Evolutionary conservation across 1,284 basidiomycete genomes (phyloP), one percentile per base, ranked within the genome.

Genomic region (Cryptococcus hybrid): DNA sequence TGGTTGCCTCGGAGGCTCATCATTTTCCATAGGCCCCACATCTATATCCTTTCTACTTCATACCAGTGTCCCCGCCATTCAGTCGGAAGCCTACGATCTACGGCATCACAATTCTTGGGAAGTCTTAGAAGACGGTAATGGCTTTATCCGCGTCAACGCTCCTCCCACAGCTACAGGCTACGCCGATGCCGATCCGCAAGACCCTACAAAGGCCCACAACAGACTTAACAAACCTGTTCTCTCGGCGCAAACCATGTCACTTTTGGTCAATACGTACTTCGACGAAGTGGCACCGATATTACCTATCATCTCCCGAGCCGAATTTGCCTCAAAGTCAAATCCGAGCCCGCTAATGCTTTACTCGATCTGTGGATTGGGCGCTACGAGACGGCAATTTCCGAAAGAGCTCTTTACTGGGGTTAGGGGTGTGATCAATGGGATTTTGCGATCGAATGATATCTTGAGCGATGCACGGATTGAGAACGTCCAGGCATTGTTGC

Each of bases 201-300:
- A 70, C 49, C 65, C 65, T 4, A 62, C 67, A 7, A 55, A 57
- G 13, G 54, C 61, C 7, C 58, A 66, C 36, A 66, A 68, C 56
- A 52, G 61, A 47, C 64, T 64, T 80, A 85, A 58, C 71, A 80
- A 50, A 67, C 82, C 52, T 75, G 84, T 69, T 78, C 83, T 67
- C 6, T 71, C 73, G 7, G 85, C 86, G n/a, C 86, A 89, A 52
- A 82, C 88, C 64, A 83, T 94, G 67, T 87, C 93, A 68, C 82
- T 84, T 55, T 84, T 96, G 55, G 83, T 95, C 70, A 98, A 97
- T 78, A 85, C 86, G 18, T 98, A 93, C 80, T 98, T 98, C 76
- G 83, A 84, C 18, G 86, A 92, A 45, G 82, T 95, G 51, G 85
- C 88, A 1, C 89, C 88, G n/a, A 81, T 91, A 49, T 84, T 95